Evolutionary conservation across 441 rosid species (phyloP).

Genomic region (Adansonia madagascariensis): DNA sequence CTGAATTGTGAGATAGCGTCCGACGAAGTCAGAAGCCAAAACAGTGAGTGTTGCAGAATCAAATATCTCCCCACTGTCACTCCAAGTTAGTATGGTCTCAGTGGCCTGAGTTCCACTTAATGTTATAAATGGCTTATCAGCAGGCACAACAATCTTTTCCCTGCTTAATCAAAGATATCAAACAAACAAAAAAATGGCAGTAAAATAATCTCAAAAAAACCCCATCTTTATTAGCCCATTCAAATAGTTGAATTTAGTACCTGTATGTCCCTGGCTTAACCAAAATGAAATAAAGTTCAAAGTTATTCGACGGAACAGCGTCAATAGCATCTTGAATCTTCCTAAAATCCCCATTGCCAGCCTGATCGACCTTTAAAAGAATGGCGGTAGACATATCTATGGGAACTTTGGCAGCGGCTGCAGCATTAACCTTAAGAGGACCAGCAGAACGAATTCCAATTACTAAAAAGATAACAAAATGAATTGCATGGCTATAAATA

Average conservation of each 20-base stretch:
- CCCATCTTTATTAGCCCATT: background rate
- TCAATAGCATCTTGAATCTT: conserved; percentile 74
- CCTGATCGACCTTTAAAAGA: conserved; percentile 62
- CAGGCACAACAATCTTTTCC: conserved; percentile 69
- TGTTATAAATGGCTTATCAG: conserved; percentile 69
- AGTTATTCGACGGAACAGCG: conserved; percentile 56
- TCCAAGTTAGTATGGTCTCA: conserved; percentile 52
- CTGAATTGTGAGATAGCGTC: conserved; percentile 66
- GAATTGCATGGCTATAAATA: background rate
- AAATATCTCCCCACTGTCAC: conserved; percentile 46
- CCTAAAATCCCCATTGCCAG: conserved; percentile 66
- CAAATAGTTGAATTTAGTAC: background rate
- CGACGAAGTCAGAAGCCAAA: conserved; percentile 68
- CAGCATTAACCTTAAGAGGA: background rate
- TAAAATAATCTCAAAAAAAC: background rate
- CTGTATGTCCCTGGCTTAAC: conserved; percentile 37
- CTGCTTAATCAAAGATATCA: conserved; percentile 35
- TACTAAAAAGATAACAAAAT: background rate
- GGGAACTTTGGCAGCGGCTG: conserved; percentile 24
- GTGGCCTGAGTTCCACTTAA: conserved; percentile 61
- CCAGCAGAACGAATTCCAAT: background rate
- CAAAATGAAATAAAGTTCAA: conserved; percentile 47
- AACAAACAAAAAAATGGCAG: background rate
- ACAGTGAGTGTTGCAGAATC: conserved; percentile 63
- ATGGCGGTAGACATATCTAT: conserved; percentile 48